Percentiles rank a stretch among this genome's conserved stretches.
phyloP scores from a whole-genome alignment of 495 filamentous ascomycete species.

The Penicillium malachiteum region DNA sequence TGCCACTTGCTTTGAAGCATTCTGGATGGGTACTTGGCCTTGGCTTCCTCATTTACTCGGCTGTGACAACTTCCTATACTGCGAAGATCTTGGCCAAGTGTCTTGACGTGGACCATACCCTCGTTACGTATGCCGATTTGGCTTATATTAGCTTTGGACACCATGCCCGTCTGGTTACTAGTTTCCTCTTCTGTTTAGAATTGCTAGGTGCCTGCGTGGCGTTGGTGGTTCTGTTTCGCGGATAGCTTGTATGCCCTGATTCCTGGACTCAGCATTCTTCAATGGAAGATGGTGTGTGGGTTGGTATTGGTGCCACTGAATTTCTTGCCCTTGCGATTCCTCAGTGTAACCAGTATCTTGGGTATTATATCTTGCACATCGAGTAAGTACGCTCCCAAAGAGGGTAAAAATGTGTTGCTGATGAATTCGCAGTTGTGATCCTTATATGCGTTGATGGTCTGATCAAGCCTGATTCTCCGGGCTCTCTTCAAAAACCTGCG shows the following conservation, averaged over 20 bases:
- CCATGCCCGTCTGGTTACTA: slow-evolving; percentile 73
- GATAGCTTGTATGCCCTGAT: slow-evolving; percentile 82
- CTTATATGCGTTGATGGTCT: slow-evolving; percentile 84
- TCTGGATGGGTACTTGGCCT: slow-evolving; percentile 89
- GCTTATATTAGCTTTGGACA: slow-evolving; percentile 91
- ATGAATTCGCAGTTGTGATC: slow-evolving; percentile 59
- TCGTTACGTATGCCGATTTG: slow-evolving; percentile 88
- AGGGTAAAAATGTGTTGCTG: not conserved
- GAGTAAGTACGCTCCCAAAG: slow-evolving; percentile 56
- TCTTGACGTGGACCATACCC: slow-evolving; percentile 76
- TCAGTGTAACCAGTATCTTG: slow-evolving; percentile 88
- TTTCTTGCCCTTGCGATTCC: slow-evolving; percentile 78
- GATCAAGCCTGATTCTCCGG: slow-evolving; percentile 74
- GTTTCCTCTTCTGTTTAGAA: slow-evolving; percentile 84
- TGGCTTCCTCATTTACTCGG: slow-evolving; percentile 68
- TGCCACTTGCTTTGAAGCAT: slow-evolving; percentile 87
- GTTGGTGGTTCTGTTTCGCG: slow-evolving; percentile 87
- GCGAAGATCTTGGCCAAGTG: slow-evolving; percentile 85
- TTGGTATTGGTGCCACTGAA: slow-evolving; percentile 77
- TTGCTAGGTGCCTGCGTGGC: slow-evolving; percentile 87
- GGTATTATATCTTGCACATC: slow-evolving; percentile 85
- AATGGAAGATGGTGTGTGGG: slow-evolving; percentile 88
- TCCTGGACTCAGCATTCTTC: slow-evolving; percentile 64
- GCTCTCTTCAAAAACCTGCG: slow-evolving; percentile 83
- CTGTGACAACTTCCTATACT: slow-evolving; percentile 78